Conservation (phyloP, 345 rosid species). For the Linum tenue region DNA sequence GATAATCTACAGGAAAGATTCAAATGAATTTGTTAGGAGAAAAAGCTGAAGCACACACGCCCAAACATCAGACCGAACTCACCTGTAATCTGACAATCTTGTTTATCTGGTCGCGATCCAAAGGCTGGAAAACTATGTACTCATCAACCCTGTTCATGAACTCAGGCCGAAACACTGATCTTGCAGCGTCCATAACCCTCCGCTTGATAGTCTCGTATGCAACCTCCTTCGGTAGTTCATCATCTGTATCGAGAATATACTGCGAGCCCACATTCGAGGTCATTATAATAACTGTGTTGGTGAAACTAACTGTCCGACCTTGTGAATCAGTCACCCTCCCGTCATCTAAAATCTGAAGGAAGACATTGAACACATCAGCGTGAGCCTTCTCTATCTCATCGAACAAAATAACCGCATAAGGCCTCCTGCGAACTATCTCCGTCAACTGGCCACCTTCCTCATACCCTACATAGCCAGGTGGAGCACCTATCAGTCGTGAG, state of each 20-base stretch:
- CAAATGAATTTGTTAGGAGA: neutral
- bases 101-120: slow-evolving; percentile 72
- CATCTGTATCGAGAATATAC: slow-evolving; percentile 60
- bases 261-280: slow-evolving; percentile 95
- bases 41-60: slow-evolving; percentile 5
- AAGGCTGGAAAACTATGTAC: slow-evolving; percentile 97
- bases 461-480: slow-evolving; percentile 96
- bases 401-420: slow-evolving; percentile 91
- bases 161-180: slow-evolving; percentile 90
- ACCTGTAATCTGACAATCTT: slow-evolving; percentile 87
- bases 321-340: slow-evolving; percentile 98
- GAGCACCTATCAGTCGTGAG: slow-evolving; percentile 94
- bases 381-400: slow-evolving; percentile 99
- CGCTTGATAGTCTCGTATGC: slow-evolving; percentile 72
- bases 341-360: slow-evolving; percentile 94
- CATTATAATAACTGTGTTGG: slow-evolving; percentile 87
- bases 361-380: slow-evolving; percentile 81
- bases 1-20: neutral
- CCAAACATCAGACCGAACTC: slow-evolving; percentile 12
- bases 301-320: slow-evolving; percentile 90
- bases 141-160: slow-evolving; percentile 98
- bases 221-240: slow-evolving; percentile 43
- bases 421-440: slow-evolving; percentile 85
- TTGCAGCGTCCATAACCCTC: slow-evolving; percentile 90
- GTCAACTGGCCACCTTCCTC: slow-evolving; percentile 99